These are phyloP conservation scores for Cladosporium sphaerospermum DNA, from an alignment of 2,329 filamentous ascomycete species.

Conservation along the genomic window DNA sequence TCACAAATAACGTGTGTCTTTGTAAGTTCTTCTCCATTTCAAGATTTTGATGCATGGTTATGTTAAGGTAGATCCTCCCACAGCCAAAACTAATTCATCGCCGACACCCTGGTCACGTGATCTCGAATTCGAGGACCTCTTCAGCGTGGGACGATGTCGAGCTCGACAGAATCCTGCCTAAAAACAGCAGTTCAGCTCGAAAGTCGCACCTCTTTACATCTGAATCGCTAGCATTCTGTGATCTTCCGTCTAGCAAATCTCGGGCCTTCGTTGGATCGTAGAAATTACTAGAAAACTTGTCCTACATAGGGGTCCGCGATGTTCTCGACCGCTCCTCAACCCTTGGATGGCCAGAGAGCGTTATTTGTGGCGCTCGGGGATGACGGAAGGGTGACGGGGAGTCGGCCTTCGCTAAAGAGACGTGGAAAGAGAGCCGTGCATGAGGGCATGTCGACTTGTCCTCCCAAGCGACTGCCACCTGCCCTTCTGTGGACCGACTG, in stretches of 20 bases:
- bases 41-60: not conserved
- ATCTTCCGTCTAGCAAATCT: no score
- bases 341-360: not conserved
- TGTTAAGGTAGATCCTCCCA: not conserved
- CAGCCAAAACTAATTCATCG: not conserved
- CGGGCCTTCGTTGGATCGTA: not conserved
- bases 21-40: no score
- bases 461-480: no score
- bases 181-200: no score
- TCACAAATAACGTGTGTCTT: no score
- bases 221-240: no score
- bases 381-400: not conserved
- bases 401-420: not conserved
- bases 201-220: no score
- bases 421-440: no score
- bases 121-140: not conserved
- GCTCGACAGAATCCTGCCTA: no score
- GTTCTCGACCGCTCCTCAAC: not conserved
- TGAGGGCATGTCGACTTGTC: no score
- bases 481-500: no score
- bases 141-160: no score
- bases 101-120: conserved; percentile 1
- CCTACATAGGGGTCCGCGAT: not conserved
- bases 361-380: not conserved
- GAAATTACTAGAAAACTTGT: conserved; percentile 9